phyloP scores from a whole-genome alignment of 345 rosid species.

The Syzygium oleosum region DNA sequence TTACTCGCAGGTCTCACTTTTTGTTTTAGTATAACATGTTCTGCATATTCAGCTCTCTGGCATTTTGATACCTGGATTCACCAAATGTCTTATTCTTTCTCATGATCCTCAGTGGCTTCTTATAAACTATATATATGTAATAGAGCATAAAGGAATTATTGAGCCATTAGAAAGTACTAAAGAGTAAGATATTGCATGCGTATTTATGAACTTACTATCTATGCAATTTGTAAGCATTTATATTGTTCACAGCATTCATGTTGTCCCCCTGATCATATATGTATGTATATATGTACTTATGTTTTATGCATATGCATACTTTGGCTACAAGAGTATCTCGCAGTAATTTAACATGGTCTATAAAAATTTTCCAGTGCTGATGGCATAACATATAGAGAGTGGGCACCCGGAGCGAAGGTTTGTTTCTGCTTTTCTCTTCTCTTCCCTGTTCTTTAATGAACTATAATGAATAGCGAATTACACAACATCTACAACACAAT shows the following conservation, averaged over 20 bases:
- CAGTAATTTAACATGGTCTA: neutral
- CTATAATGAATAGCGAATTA: neutral
- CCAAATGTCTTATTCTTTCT: neutral
- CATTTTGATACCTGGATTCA: neutral
- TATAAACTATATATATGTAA: neutral
- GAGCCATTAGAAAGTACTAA: neutral
- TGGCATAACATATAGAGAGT: constrained; percentile 89
- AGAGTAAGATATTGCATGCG: neutral
- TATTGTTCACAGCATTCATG: neutral
- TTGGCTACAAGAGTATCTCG: neutral
- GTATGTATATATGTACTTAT: neutral
- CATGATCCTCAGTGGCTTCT: neutral
- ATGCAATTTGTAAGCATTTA: neutral
- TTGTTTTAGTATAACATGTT: neutral
- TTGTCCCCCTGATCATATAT: neutral
- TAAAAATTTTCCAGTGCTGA: constrained; percentile 40
- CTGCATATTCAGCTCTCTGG: neutral
- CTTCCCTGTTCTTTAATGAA: neutral
- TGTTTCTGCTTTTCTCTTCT: constrained; percentile 11
- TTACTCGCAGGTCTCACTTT: constrained; percentile 51
- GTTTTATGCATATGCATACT: neutral
- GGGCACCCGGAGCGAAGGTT: constrained; percentile 99
- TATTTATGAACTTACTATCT: neutral
- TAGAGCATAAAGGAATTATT: neutral
- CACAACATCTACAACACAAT: neutral